These are phyloP conservation scores for Coemansia sp. DNA, from an alignment of 192 early-diverging fungal species.

Conservation along the genomic window DNA sequence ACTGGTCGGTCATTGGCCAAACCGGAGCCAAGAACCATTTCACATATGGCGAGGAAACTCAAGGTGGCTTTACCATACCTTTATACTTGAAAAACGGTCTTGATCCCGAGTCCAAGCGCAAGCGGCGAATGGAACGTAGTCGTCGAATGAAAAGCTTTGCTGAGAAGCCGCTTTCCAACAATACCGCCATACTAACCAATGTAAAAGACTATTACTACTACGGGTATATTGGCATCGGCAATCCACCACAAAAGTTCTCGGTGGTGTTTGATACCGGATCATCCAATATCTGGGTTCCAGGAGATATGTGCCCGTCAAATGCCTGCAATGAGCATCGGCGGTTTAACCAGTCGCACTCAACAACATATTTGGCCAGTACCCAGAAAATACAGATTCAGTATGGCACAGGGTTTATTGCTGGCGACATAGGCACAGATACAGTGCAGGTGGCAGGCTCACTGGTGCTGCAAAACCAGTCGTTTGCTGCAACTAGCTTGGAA, in stretches of 20 bases:
- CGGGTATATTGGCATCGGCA: slow-evolving; percentile 67
- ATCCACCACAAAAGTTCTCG: slow-evolving; percentile 68
- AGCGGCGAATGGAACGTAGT: slow-evolving; percentile 32
- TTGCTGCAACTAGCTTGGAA: slow-evolving; percentile 45
- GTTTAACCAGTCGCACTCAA: slow-evolving; percentile 68
- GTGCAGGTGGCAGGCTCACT: slow-evolving; percentile 38
- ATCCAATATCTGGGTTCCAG: slow-evolving; percentile 74
- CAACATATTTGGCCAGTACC: slow-evolving; percentile 57
- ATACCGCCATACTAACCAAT: slow-evolving; percentile 26
- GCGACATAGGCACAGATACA: slow-evolving; percentile 79
- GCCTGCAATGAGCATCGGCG: slow-evolving; percentile 81
- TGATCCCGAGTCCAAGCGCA: slow-evolving; percentile 46
- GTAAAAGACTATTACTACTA: slow-evolving; percentile 61
- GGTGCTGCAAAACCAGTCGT: slow-evolving; percentile 44
- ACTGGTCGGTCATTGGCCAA: slow-evolving; percentile 14
- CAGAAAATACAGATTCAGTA: slow-evolving; percentile 89
- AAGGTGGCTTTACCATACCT: slow-evolving; percentile 38
- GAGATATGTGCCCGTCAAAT: slow-evolving; percentile 61
- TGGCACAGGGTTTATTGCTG: slow-evolving; percentile 89
- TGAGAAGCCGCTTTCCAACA: slow-evolving; percentile 17
- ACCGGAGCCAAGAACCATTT: slow-evolving; percentile 28
- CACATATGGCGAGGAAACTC: slow-evolving; percentile 11
- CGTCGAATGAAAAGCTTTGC: slow-evolving; percentile 41
- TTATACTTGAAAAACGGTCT: slow-evolving; percentile 44
- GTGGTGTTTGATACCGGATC: slow-evolving; percentile 72